These are phyloP conservation scores for Heliosperma pusillum DNA, from an alignment of 148 eudicot species.

Conservation along the genomic window DNA sequence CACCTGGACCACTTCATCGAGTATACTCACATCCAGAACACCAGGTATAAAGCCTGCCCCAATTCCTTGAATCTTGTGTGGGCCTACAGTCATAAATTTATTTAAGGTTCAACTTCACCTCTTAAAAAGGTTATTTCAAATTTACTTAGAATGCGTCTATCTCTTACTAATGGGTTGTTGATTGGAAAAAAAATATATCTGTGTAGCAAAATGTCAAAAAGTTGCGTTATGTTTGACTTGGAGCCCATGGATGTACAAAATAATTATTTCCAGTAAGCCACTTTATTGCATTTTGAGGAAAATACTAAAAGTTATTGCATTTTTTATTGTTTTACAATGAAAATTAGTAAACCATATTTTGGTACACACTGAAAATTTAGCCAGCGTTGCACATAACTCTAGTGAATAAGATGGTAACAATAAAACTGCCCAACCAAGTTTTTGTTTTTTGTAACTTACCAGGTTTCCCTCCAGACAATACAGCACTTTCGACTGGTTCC, in stretches of 20 bases:
- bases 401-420: neutral
- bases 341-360: neutral
- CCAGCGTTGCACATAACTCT: neutral
- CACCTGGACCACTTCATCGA: constrained; percentile 80
- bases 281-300: neutral
- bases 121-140: neutral
- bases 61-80: constrained; percentile 82
- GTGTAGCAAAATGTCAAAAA: neutral
- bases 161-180: neutral
- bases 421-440: neutral
- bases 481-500: constrained; percentile 76
- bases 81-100: constrained; percentile 36
- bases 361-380: neutral
- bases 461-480: constrained; percentile 85
- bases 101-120: neutral
- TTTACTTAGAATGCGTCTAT: neutral
- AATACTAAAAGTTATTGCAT: neutral
- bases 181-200: neutral
- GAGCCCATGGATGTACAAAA: neutral
- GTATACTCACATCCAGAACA: constrained; percentile 46
- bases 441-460: constrained; percentile 37
- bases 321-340: neutral
- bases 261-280: neutral
- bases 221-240: neutral
- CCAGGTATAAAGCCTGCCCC: constrained; percentile 86